phyloP scores from a whole-genome alignment of 108 stramenopile genomes.

The Hondaea fermentalgiana region DNA sequence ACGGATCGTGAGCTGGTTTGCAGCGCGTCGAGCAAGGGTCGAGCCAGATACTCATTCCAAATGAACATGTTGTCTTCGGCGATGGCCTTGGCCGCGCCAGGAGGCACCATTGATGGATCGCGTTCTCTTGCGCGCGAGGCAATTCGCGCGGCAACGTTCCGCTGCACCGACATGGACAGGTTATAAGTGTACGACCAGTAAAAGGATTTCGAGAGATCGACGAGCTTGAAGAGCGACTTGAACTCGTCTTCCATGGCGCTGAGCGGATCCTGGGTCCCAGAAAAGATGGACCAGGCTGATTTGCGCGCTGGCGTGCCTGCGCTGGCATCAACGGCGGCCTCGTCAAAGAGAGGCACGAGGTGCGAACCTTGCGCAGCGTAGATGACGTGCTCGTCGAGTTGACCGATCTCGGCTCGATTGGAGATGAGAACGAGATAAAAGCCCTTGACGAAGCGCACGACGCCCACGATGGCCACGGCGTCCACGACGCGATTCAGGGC shows the following conservation, averaged over 20 bases:
- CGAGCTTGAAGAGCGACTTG: conserved; percentile 79
- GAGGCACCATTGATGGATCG: conserved; percentile 27
- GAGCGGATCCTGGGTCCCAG: conserved; percentile 39
- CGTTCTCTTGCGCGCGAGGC: conserved; percentile 39
- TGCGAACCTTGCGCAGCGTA: conserved; percentile 76
- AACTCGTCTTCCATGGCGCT: conserved; percentile 75
- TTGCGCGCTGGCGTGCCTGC: neutral
- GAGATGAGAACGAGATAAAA: conserved; percentile 95
- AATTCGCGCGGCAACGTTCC: conserved; percentile 66
- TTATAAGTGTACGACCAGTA: conserved; percentile 94
- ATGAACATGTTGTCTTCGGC: conserved; percentile 77
- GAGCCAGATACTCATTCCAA: conserved; percentile 87
- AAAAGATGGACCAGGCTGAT: neutral
- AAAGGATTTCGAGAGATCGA: conserved; percentile 90
- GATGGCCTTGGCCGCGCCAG: conserved; percentile 65
- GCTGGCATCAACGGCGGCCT: conserved; percentile 24
- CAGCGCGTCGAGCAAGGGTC: conserved; percentile 72
- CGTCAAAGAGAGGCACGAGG: conserved; percentile 41
- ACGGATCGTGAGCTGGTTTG: conserved; percentile 48
- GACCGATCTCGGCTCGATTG: conserved; percentile 81
- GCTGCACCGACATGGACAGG: conserved; percentile 79
- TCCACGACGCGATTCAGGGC: neutral
- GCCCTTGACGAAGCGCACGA: conserved; percentile 86
- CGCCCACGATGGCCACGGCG: conserved; percentile 60
- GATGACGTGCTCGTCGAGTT: conserved; percentile 81